These are phyloP conservation scores for Scheffersomyces quercinus DNA, from an alignment of 1,139 yeast species.

Conservation along the genomic window DNA sequence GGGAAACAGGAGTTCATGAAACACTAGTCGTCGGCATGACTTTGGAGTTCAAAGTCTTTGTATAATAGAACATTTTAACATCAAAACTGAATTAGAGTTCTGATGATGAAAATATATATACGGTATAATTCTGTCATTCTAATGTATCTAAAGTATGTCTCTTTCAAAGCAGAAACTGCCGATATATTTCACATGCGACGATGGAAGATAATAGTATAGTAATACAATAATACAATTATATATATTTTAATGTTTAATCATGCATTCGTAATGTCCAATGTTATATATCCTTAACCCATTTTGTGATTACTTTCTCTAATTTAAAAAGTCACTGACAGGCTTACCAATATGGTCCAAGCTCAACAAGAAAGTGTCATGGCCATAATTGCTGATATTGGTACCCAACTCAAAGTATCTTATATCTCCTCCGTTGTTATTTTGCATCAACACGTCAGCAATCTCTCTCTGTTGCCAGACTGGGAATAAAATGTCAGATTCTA, in stretches of 20 bases:
- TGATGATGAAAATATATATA: too few species aligned
- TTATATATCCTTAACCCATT: not conserved
- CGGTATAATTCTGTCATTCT: too few species aligned
- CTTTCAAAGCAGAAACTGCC: too few species aligned
- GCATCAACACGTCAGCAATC: conserved; percentile 60
- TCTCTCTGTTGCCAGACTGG: conserved; percentile 96
- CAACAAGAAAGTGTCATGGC: conserved; percentile 86
- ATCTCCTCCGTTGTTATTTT: conserved; percentile 27
- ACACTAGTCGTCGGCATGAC: too few species aligned
- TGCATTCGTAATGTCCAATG: not conserved
- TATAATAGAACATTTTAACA: too few species aligned
- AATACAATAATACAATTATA: too few species aligned
- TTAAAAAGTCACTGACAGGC: conserved; percentile 67
- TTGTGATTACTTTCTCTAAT: conserved; percentile 8
- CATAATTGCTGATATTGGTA: conserved; percentile 73
- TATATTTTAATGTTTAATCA: not conserved
- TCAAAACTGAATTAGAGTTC: too few species aligned
- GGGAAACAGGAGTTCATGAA: too few species aligned
- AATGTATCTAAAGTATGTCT: too few species aligned
- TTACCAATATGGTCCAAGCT: conserved; percentile 79
- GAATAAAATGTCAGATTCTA: conserved; percentile 85
- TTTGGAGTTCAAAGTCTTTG: too few species aligned
- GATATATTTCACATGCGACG: too few species aligned
- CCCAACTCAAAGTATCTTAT: conserved; percentile 73
- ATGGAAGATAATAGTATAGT: too few species aligned